phyloP scores from a whole-genome alignment of 306 rosid genomes.

The Fagus sylvatica region DNA sequence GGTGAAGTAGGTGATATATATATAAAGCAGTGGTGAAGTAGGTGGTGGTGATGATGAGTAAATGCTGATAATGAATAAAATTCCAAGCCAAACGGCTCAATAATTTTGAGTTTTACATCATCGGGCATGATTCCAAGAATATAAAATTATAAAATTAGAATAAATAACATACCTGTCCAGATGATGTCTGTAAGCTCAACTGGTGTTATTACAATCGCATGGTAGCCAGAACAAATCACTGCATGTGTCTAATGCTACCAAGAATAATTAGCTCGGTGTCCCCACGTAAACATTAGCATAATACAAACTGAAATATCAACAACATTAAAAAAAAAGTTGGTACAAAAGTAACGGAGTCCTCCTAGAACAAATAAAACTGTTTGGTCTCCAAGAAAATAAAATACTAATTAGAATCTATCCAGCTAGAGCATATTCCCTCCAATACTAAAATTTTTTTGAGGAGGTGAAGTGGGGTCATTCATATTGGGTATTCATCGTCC shows the following conservation, averaged over 20 bases:
- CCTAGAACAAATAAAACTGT: background rate
- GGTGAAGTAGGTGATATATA: too few species aligned
- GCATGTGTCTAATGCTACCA: constrained; percentile 95
- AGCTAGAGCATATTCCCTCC: background rate
- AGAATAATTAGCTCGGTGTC: constrained; percentile 64
- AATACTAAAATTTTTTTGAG: background rate
- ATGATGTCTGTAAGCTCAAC: constrained; percentile 35
- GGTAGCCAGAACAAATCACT: constrained; percentile 95
- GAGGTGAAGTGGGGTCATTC: background rate
- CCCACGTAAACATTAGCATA: constrained; percentile 85
- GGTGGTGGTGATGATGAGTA: too few species aligned
- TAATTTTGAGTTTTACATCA: too few species aligned
- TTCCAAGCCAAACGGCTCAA: too few species aligned
- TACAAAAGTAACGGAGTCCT: background rate
- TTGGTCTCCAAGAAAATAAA: background rate
- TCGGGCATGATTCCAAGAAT: too few species aligned
- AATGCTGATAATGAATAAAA: too few species aligned
- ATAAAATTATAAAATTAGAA: background rate
- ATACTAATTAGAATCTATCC: background rate
- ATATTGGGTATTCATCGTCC: background rate
- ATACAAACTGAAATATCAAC: constrained; percentile 61
- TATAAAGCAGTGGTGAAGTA: too few species aligned
- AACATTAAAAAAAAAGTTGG: background rate
- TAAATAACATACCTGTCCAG: constrained; percentile 40
- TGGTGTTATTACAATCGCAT: constrained; percentile 60